These are phyloP conservation scores for Cyberlindnera petersonii DNA, from an alignment of 805 yeast genomes.

Conservation along the genomic window DNA sequence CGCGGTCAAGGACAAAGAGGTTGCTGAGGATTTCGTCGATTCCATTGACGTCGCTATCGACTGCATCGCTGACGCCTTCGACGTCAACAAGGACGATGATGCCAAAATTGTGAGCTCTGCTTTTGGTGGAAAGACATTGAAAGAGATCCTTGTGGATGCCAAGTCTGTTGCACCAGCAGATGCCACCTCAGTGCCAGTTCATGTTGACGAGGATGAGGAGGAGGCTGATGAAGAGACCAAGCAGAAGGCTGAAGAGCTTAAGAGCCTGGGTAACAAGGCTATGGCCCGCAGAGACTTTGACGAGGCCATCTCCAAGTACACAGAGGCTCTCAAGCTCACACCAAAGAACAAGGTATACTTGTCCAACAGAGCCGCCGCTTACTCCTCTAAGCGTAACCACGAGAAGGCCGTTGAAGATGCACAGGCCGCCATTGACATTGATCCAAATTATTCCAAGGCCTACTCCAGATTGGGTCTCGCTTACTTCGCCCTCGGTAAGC, in stretches of 20 bases:
- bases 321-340: slow-evolving; percentile 69
- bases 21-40: slow-evolving; percentile 77
- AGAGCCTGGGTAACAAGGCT: slow-evolving; percentile 83
- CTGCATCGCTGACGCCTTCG: slow-evolving; percentile 85
- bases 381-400: slow-evolving; percentile 72
- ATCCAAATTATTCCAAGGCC: slow-evolving; percentile 84
- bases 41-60: slow-evolving; percentile 92
- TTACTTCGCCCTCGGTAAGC: slow-evolving; percentile 88
- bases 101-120: slow-evolving; percentile 29
- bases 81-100: slow-evolving; percentile 51
- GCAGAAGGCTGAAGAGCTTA: slow-evolving; percentile 77
- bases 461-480: slow-evolving; percentile 95
- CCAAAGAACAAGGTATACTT: slow-evolving; percentile 77
- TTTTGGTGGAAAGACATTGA: slow-evolving; percentile 46
- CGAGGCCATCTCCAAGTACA: slow-evolving; percentile 70
- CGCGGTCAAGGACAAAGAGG: slow-evolving; percentile 55
- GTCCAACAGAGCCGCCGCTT: slow-evolving; percentile 96
- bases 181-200: slow-evolving; percentile 31
- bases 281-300: slow-evolving; percentile 74
- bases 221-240: slow-evolving; percentile 48
- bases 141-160: slow-evolving; percentile 37
- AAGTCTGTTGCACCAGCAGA: slow-evolving; percentile 15
- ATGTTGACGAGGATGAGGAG: slow-evolving; percentile 35
- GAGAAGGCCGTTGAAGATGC: slow-evolving; percentile 82
- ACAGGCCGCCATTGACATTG: slow-evolving; percentile 68